Evolutionary conservation across 164 flowering plant species (phyloP).

Genomic region (Taxillus chinensis): DNA sequence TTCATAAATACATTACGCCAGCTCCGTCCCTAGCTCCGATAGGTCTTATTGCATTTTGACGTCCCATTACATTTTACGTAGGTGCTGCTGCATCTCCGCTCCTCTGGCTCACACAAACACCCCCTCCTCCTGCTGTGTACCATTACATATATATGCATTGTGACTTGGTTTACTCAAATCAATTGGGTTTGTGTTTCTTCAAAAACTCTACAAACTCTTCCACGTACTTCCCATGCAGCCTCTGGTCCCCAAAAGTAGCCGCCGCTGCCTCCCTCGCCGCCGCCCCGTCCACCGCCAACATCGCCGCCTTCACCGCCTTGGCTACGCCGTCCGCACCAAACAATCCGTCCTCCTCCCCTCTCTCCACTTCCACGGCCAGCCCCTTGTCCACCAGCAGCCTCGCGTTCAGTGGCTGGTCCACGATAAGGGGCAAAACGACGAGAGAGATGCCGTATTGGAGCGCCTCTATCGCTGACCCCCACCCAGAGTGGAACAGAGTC

Average conservation of each 20-base stretch:
- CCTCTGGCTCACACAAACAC: no score
- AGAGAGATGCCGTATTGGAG: not conserved
- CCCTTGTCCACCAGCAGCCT: slow-evolving; percentile 1
- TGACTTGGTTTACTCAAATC: no score
- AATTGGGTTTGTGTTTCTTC: not conserved
- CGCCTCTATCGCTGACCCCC: not conserved
- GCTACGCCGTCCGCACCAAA: not conserved
- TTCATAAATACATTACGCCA: no score
- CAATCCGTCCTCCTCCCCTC: not conserved
- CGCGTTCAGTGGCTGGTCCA: not conserved
- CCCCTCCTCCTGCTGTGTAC: no score
- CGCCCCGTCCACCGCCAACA: not conserved
- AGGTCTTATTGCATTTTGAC: no score
- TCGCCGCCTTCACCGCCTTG: not conserved
- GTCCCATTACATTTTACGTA: no score
- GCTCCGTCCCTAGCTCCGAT: no score
- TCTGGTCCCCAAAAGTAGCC: not conserved
- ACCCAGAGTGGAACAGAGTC: not conserved
- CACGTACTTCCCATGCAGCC: not conserved
- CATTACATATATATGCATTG: no score
- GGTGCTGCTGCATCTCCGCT: no score
- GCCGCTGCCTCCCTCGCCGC: not conserved
- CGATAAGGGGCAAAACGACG: not conserved
- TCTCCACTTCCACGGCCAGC: not conserved
- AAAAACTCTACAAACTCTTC: not conserved